phyloP scores from a whole-genome alignment of 257 asterid genomes.

The Solanum lignicaule region DNA sequence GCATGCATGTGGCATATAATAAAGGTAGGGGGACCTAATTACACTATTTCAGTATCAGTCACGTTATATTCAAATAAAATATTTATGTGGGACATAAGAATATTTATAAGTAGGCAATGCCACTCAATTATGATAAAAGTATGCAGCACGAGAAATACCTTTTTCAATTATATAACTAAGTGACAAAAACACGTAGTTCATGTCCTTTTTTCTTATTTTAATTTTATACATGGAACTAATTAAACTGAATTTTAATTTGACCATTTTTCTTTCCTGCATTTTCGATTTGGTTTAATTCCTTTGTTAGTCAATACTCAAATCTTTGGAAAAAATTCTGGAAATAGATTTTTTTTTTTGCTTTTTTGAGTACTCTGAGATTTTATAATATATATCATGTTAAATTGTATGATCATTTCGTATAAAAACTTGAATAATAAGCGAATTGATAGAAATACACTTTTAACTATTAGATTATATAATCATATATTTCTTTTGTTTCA shows the following conservation, averaged over 20 bases:
- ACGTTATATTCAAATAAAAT: not conserved
- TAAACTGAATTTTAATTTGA: not conserved
- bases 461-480: too few relatives aligned
- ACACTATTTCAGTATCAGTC: not conserved
- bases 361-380: not conserved
- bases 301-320: not conserved
- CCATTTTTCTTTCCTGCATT: not conserved
- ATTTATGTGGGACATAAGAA: not conserved
- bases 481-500: too few relatives aligned
- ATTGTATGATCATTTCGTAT: not conserved
- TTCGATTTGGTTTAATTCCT: not conserved
- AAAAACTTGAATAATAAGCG: too few relatives aligned
- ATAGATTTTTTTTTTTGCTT: not conserved
- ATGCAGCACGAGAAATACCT: not conserved
- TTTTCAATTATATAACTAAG: not conserved
- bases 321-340: not conserved
- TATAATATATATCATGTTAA: not conserved
- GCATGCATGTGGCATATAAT: not conserved
- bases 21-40: not conserved
- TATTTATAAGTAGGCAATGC: not conserved
- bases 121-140: not conserved
- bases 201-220: not conserved
- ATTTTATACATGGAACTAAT: not conserved
- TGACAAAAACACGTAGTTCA: not conserved
- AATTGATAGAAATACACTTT: too few relatives aligned